Evolutionary conservation across 768 basidiomycete species (phyloP), one percentile per base, ranked within the genome.

Genomic region (Calocera cornea): DNA sequence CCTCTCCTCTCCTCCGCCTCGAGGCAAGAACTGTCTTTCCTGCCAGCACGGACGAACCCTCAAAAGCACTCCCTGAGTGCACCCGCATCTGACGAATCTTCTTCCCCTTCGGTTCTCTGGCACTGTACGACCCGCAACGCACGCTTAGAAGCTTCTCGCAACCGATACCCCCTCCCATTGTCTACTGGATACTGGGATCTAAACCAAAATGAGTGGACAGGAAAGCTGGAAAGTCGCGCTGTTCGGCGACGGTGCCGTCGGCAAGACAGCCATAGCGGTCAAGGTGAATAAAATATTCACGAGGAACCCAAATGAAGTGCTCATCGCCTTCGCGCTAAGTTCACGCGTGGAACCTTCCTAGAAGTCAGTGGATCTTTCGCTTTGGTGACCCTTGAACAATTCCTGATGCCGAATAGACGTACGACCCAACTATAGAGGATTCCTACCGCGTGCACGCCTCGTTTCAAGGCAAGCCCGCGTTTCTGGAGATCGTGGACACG

Each of bases 371-470:
- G 10, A 2, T 29, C 22, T 60, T 22, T 27, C 54, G 5, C 54
- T 10, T 38, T 38, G 5, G 36, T 38, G 36, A 38, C 36, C 14
- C 5, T 22, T 29, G 5, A 60, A 5, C 44, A 47, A 29, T 29
- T 33, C 14, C 54, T 33, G 24, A 60, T 60, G 16, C 16, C 16
- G 24, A 17, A 22, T 27, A 95, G 92, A 92, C 92, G 65, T 97
- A 97, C 78, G 94, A 97, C 80, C 94, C 94, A 67, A 97, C 94
- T 72, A 97, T 97, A 84, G 94, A 97, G 79, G 94, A 97, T 77
- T 93, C 93, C 70, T 97, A 97, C 79, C 85, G 94, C 74, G 95
- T 47, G 94, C 77, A 92, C 93, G 76, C 84, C 93, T 72, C 87
- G 93, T 67, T 97, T 71, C 94, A 95, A 78, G 92, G 93, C 75